Conservation (phyloP, 768 basidiomycete genomes). For the Tremella mesenterica region DNA sequence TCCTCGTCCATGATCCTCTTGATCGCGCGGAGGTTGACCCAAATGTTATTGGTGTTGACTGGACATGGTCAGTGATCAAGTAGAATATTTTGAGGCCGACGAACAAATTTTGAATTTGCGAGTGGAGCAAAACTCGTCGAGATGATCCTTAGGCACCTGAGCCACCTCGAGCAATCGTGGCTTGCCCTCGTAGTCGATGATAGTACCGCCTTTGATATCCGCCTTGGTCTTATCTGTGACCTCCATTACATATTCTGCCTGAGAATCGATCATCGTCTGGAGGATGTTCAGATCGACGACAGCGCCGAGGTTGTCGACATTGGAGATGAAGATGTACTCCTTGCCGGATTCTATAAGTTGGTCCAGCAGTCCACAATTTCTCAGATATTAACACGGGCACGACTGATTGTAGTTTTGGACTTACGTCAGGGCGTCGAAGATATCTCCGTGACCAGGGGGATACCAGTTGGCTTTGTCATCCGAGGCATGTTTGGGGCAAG, state of each 20-base stretch:
- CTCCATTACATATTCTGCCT: constrained; percentile 86
- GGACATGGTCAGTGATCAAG: neutral
- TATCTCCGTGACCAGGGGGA: constrained; percentile 92
- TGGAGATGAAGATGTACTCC: constrained; percentile 94
- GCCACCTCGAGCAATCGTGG: constrained; percentile 86
- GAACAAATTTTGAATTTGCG: constrained; percentile 72
- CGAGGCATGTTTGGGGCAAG: constrained; percentile 64
- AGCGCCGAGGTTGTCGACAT: constrained; percentile 93
- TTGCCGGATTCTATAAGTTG: constrained; percentile 83
- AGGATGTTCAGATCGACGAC: constrained; percentile 77
- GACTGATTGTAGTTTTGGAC: constrained; percentile 4
- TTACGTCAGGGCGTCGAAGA: constrained; percentile 73
- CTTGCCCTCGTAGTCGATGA: constrained; percentile 82
- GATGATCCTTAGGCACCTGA: constrained; percentile 85
- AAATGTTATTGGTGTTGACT: constrained; percentile 51
- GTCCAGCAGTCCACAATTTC: constrained; percentile 83
- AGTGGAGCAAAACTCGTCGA: constrained; percentile 82
- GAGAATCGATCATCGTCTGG: constrained; percentile 67
- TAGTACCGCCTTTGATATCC: constrained; percentile 70
- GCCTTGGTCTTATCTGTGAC: constrained; percentile 96
- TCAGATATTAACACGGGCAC: constrained; percentile 1
- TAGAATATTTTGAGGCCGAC: constrained; percentile 51
- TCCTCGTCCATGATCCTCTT: constrained; percentile 83
- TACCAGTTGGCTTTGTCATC: constrained; percentile 92
- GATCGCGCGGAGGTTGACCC: constrained; percentile 55